Percentiles rank a stretch among this genome's conserved stretches.
phyloP scores from a whole-genome alignment of 2,329 filamentous ascomycete genomes.

The Cytospora piceicola region DNA sequence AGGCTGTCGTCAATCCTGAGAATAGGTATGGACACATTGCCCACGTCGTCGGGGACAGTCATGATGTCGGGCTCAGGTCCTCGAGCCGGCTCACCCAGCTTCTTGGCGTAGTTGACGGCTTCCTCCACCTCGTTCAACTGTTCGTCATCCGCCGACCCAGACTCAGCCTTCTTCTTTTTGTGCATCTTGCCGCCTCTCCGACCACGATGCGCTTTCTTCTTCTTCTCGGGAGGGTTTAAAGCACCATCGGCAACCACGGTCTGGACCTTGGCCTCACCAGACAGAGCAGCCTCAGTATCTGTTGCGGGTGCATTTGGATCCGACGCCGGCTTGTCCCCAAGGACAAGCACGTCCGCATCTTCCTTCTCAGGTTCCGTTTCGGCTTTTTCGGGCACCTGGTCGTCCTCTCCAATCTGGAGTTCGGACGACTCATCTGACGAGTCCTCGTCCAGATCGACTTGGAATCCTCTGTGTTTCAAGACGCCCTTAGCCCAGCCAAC shows the following conservation, averaged over 20 bases:
- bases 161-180: slow-evolving; percentile 60
- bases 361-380: background rate
- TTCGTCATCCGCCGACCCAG: slow-evolving; percentile 55
- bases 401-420: background rate
- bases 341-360: background rate
- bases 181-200: slow-evolving; percentile 73
- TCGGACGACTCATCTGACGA: slow-evolving; percentile 21
- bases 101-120: slow-evolving; percentile 62
- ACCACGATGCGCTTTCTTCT: slow-evolving; percentile 72
- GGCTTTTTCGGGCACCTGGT: background rate
- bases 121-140: slow-evolving; percentile 60
- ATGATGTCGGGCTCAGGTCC: slow-evolving; percentile 66
- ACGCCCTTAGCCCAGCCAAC: slow-evolving; percentile 31
- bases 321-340: background rate
- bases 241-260: slow-evolving; percentile 3
- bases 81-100: slow-evolving; percentile 53
- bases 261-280: background rate
- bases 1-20: slow-evolving; percentile 67
- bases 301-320: background rate
- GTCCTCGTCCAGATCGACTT: slow-evolving; percentile 25
- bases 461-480: slow-evolving; percentile 22
- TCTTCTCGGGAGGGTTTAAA: slow-evolving; percentile 48
- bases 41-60: slow-evolving; percentile 60
- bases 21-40: slow-evolving; percentile 62
- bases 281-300: background rate